These are phyloP conservation scores for Nicotiana noctiflora DNA, from an alignment of 257 asterid genomes.

Conservation along the genomic window DNA sequence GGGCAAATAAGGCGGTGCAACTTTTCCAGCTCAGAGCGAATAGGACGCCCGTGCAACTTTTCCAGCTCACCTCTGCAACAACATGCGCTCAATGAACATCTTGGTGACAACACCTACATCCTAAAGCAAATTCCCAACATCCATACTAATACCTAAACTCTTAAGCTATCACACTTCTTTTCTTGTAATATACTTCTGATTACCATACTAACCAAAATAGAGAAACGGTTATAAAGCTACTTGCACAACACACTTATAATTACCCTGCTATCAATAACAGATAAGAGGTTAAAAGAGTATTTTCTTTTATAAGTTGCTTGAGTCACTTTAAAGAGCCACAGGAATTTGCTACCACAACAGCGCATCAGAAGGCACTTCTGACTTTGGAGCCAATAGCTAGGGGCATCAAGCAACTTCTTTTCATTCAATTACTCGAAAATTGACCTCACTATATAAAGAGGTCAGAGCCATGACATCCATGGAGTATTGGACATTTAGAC, in stretches of 20 bases:
- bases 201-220: background rate
- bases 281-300: background rate
- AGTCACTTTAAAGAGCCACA: too few species aligned
- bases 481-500: background rate
- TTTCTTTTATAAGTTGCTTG: too few species aligned
- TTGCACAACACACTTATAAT: background rate
- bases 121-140: background rate
- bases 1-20: too few species aligned
- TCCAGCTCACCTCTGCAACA: too few species aligned
- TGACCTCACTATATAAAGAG: background rate
- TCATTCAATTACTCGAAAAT: background rate
- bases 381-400: background rate
- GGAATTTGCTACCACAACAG: background rate
- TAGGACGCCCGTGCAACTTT: too few species aligned
- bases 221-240: background rate
- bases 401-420: background rate
- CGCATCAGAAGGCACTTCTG: background rate
- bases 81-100: background rate
- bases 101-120: background rate
- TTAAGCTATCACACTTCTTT: background rate
- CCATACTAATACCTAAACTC: background rate
- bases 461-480: background rate
- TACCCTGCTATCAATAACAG: background rate
- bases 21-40: too few species aligned
- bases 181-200: background rate